Evolutionary conservation across 1,284 basidiomycete species (phyloP).

Genomic region (Malassezia brasiliensis): DNA sequence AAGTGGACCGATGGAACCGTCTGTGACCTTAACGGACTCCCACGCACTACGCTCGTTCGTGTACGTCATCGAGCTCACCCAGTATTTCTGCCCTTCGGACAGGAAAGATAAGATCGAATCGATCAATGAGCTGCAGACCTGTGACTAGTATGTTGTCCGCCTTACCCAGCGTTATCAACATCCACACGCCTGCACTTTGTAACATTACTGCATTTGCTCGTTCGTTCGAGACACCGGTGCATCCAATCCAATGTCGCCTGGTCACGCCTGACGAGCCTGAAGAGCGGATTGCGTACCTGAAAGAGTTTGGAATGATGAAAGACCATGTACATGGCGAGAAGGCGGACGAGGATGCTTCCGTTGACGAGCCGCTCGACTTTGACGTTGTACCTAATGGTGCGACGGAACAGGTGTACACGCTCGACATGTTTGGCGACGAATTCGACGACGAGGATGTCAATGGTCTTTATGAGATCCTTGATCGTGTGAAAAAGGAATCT

Average conservation of each 20-base stretch:
- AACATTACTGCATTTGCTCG: background rate
- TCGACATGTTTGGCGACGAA: too few species aligned
- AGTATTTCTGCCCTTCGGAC: constrained; percentile 9
- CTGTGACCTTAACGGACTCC: constrained; percentile 14
- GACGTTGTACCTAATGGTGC: too few species aligned
- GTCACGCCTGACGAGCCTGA: constrained; percentile 8
- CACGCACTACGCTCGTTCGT: constrained; percentile 2
- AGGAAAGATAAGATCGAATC: background rate
- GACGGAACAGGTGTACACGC: too few species aligned
- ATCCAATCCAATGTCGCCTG: constrained; percentile 8
- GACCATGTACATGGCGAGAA: too few species aligned
- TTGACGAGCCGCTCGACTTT: too few species aligned
- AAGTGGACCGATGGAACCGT: constrained; percentile 4
- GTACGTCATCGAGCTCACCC: constrained; percentile 5
- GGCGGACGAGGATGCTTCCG: too few species aligned
- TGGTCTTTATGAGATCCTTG: too few species aligned
- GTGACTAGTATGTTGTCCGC: constrained; percentile 9
- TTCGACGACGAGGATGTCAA: too few species aligned
- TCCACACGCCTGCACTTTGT: constrained; percentile 1
- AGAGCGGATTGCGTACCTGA: background rate
- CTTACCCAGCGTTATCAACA: constrained; percentile 2
- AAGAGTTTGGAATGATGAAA: background rate
- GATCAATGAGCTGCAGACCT: constrained; percentile 9
- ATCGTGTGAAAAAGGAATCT: too few species aligned
- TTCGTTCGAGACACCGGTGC: background rate